Evolutionary conservation across 257 asterid genomes (phyloP), one percentile per base, ranked within the genome.

Genomic region (Capsicum baccatum): DNA sequence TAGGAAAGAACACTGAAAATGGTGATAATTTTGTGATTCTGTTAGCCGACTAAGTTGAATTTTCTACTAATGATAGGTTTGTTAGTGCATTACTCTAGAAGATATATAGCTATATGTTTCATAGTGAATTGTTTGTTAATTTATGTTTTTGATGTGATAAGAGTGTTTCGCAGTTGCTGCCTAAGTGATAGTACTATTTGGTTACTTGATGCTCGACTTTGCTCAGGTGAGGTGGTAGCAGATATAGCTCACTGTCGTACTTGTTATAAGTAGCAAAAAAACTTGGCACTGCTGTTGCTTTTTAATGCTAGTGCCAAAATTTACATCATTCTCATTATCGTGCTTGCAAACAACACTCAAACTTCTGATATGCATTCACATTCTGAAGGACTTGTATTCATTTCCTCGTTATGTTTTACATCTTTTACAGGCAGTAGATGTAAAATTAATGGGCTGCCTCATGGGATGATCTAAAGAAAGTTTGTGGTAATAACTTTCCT

Each of bases 401-500:
- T 87, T 81, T 81, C 79, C 78, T 63, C 13, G 12, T 21, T 67
- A 67, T 86, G 50, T 10, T 90, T 83, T 85, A 71, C 79, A 81
- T 85, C 80, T 83, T 84, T 44, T 58, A 83, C 97, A 97, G 99
- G 99, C 99, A 26, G 97, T 91, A 71, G 99, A 97, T 85, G 91
- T 97, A 83, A 94, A 91, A 87, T 88, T 92, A 79, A 89, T 97
- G 17, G 91, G 99, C 89, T 91, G 94, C 59, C 93, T 97, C 86
- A 89, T 83, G 97, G 92, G 99, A 97, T 54, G 99, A 97, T 84
- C 85, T 97, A 90, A 95, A 92, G 85, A 95, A 94, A 90, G 91
- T 94, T 33, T 97, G 99, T 73, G 99, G 99, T 73, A 99, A 94
- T 58, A 95, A 93, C 82, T 92, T 91, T 86, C 99, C 99, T 1